Conservation (phyloP, 805 yeast species). For the Kuraishia floccosa region DNA sequence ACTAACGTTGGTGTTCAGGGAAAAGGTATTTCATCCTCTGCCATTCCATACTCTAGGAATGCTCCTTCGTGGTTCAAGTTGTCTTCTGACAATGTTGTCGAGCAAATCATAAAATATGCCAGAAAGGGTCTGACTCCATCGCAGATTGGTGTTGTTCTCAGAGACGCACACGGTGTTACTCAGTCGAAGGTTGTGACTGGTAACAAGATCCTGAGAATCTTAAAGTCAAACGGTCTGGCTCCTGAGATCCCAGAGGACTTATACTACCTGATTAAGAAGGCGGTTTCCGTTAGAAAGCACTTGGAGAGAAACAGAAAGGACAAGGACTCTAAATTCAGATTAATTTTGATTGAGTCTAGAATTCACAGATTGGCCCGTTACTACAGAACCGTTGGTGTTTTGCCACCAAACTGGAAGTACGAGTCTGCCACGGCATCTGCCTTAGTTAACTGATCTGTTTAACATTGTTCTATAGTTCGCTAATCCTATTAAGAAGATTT, state of each 20-base stretch:
- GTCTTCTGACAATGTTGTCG: constrained; percentile 89
- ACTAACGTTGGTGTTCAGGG: constrained; percentile 56
- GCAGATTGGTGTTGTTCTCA: constrained; percentile 97
- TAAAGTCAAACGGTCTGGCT: constrained; percentile 99
- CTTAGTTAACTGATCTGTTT: constrained; percentile 76
- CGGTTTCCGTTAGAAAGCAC: constrained; percentile 99
- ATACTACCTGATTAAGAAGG: constrained; percentile 98
- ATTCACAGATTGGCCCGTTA: constrained; percentile 99
- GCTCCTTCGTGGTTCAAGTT: constrained; percentile 99
- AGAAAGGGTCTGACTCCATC: constrained; percentile 99
- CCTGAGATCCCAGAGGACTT: constrained; percentile 99
- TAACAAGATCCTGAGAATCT: constrained; percentile 98
- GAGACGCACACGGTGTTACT: constrained; percentile 99
- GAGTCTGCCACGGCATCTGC: constrained; percentile 99
- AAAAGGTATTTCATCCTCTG: constrained; percentile 98
- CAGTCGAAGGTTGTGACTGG: constrained; percentile 97
- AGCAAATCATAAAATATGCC: constrained; percentile 98
- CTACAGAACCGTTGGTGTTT: constrained; percentile 99
- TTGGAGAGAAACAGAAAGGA: constrained; percentile 99
- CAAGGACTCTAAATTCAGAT: constrained; percentile 99
- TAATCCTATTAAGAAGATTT: too few species aligned
- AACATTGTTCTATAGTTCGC: too few species aligned
- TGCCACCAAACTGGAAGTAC: constrained; percentile 99
- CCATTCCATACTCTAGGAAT: constrained; percentile 98
- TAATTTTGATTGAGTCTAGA: constrained; percentile 99